Percentiles rank a stretch among this genome's conserved stretches.
These are phyloP conservation scores for Venturia carpophila DNA, from an alignment of 2,329 filamentous ascomycete species.

Conservation along the genomic window DNA sequence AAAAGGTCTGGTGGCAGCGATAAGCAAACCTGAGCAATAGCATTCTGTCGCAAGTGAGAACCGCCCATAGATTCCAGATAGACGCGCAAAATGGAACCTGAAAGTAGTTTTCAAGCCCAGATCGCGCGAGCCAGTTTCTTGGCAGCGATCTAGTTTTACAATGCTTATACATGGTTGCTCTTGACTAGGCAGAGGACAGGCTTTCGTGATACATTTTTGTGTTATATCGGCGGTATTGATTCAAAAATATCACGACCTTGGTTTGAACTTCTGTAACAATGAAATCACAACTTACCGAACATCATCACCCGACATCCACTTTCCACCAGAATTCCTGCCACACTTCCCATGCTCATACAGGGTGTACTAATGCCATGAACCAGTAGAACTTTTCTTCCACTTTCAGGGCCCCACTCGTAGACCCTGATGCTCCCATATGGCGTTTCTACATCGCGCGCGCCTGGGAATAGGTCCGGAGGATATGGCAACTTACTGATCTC, in stretches of 20 bases:
- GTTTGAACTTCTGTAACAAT: background rate
- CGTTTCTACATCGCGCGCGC: constrained; percentile 58
- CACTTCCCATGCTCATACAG: constrained; percentile 56
- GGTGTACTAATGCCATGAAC: constrained; percentile 79
- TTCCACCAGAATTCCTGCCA: constrained; percentile 58
- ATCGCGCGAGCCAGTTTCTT: no score
- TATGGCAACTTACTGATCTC: constrained; percentile 42
- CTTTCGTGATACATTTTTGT: no score
- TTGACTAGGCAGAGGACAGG: no score
- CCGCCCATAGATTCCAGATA: no score
- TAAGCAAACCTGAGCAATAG: constrained; percentile 18
- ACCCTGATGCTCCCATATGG: constrained; percentile 64
- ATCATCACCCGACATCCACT: constrained; percentile 70
- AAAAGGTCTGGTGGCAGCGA: constrained; percentile 50
- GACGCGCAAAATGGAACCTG: no score
- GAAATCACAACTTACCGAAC: constrained; percentile 48
- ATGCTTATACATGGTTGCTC: no score
- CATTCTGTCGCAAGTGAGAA: constrained; percentile 8
- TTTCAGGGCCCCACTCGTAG: constrained; percentile 72
- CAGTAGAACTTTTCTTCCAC: constrained; percentile 64
- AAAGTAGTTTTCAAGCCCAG: no score
- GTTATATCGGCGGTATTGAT: no score
- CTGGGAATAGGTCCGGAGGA: constrained; percentile 61
- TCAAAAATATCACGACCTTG: no score
- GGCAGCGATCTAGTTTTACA: no score